Percentiles rank a stretch among this genome's conserved stretches.
Conservation (phyloP, 768 basidiomycete species). For the Rhizopogon roseolus region DNA sequence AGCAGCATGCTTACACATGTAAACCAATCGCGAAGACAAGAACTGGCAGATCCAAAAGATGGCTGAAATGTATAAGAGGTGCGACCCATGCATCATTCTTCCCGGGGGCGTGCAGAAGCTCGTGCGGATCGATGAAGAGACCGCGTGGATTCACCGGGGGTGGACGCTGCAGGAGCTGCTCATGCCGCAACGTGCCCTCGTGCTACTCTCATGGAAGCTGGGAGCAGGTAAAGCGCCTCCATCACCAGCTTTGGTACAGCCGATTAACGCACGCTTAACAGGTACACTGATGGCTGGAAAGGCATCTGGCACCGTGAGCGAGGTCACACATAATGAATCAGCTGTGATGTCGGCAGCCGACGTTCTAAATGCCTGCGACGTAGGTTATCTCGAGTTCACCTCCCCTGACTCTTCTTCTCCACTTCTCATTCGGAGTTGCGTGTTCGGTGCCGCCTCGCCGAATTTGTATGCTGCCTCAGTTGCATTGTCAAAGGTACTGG, state of each 20-base stretch:
- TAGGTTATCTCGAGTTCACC: background rate
- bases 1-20: no score
- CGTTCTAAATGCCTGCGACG: constrained; percentile 1
- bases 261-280: background rate
- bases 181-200: background rate
- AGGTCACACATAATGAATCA: constrained; percentile 1
- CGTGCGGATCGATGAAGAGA: constrained; percentile 10
- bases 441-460: background rate
- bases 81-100: constrained; percentile 11
- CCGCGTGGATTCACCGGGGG: constrained; percentile 13
- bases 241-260: background rate
- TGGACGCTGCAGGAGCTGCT: constrained; percentile 16
- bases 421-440: background rate
- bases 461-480: background rate
- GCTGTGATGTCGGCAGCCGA: background rate
- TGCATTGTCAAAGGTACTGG: background rate
- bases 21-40: constrained; percentile 12
- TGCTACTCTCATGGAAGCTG: background rate
- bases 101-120: constrained; percentile 12
- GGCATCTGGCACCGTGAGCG: background rate
- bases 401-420: no score
- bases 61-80: constrained; percentile 7
- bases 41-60: constrained; percentile 15
- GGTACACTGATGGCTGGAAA: background rate
- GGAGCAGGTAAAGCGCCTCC: background rate